phyloP scores from a whole-genome alignment of 305 asterid species.

The Fraxinus angustifolia region DNA sequence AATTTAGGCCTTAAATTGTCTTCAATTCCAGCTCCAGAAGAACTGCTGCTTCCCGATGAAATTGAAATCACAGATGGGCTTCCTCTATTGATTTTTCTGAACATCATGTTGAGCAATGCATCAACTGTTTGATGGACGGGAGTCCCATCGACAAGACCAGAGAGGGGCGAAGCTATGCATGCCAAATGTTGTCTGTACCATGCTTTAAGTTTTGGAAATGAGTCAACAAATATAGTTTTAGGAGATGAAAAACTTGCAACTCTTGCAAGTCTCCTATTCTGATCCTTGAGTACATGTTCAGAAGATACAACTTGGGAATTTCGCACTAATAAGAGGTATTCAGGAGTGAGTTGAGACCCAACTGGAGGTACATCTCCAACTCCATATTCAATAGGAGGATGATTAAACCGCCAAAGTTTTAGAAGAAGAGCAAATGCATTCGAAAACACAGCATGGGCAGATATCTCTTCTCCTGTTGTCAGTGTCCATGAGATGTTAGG shows the following conservation, averaged over 20 bases:
- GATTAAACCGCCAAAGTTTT: conserved; percentile 89
- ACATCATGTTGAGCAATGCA: conserved; percentile 78
- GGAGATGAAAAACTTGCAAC: conserved; percentile 67
- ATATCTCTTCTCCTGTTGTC: conserved; percentile 75
- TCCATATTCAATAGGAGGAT: conserved; percentile 86
- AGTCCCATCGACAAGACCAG: conserved; percentile 84
- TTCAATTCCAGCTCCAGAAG: conserved; percentile 71
- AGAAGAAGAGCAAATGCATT: conserved; percentile 93
- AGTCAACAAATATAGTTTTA: conserved; percentile 86
- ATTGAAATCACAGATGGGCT: conserved; percentile 53
- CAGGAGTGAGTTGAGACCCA: conserved; percentile 90
- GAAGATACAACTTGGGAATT: conserved; percentile 71
- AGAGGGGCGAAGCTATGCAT: conserved; percentile 88
- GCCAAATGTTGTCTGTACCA: conserved; percentile 97
- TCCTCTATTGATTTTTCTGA: conserved; percentile 60
- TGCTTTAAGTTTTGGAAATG: conserved; percentile 87
- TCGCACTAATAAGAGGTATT: conserved; percentile 73
- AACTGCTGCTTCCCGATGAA: conserved; percentile 77
- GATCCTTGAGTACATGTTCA: conserved; percentile 57
- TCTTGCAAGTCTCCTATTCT: conserved; percentile 69
- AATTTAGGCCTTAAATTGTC: conserved; percentile 69
- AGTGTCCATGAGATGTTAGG: conserved; percentile 69
- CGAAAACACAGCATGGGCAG: conserved; percentile 84
- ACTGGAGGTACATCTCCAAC: conserved; percentile 95
- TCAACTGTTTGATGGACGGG: conserved; percentile 84